These are phyloP conservation scores for Clonostachys sp. DNA, from an alignment of 2,329 filamentous ascomycete genomes.

Conservation along the genomic window DNA sequence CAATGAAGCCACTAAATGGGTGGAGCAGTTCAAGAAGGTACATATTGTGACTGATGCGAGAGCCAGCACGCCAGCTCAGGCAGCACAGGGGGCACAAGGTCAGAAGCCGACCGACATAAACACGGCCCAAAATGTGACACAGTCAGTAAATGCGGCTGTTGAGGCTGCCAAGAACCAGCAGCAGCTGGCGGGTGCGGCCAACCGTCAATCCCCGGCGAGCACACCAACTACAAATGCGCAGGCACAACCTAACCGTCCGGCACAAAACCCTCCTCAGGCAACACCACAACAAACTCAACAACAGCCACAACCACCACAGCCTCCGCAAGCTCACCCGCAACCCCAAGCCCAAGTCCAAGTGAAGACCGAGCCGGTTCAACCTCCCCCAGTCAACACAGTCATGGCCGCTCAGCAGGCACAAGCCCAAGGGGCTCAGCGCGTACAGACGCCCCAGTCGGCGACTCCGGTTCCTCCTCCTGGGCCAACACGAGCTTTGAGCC, in stretches of 20 bases:
- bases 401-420: not conserved
- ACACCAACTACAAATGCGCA: not conserved
- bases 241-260: not conserved
- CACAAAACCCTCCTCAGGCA: not conserved
- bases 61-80: not conserved
- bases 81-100: not conserved
- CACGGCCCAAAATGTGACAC: not conserved
- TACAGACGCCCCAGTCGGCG: not conserved
- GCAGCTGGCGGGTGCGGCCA: not conserved
- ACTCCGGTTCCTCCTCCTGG: slow-evolving; percentile 2
- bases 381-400: too few species aligned
- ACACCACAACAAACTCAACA: not conserved
- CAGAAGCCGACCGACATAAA: not conserved
- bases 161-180: slow-evolving; percentile 3
- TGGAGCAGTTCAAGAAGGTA: slow-evolving; percentile 2
- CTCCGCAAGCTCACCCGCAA: too few species aligned
- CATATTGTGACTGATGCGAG: not conserved
- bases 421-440: not conserved
- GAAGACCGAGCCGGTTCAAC: too few species aligned
- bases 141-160: slow-evolving; percentile 1
- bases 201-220: not conserved
- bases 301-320: not conserved
- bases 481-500: slow-evolving; percentile 4
- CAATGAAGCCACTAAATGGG: slow-evolving; percentile 2
- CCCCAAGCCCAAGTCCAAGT: too few species aligned